phyloP scores from a whole-genome alignment of 805 yeast species.

The Nakazawaea wickerhamii region DNA sequence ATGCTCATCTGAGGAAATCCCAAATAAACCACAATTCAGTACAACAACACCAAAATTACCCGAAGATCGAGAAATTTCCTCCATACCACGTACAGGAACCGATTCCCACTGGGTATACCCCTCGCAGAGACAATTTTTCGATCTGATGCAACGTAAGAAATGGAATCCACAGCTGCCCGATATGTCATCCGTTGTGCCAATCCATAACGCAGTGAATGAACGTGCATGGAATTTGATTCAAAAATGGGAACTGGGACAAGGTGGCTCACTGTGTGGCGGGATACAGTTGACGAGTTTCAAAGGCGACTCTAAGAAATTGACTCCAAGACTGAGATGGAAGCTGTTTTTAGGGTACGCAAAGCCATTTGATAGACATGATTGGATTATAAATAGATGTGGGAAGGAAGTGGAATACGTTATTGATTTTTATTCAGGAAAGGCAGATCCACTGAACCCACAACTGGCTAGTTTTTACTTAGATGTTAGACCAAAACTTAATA shows the following conservation, averaged over 20 bases:
- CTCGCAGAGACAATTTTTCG: constrained; percentile 88
- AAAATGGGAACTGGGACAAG: constrained; percentile 68
- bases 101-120: constrained; percentile 88
- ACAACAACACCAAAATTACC: constrained; percentile 48
- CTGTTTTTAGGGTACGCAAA: constrained; percentile 59
- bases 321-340: constrained; percentile 82
- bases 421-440: constrained; percentile 73
- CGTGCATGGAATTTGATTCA: constrained; percentile 83
- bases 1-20: constrained; percentile 43
- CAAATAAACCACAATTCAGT: constrained; percentile 26
- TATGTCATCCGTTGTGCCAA: constrained; percentile 88
- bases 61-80: constrained; percentile 67
- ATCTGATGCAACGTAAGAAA: constrained; percentile 87
- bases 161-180: constrained; percentile 80
- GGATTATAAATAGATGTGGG: constrained; percentile 87
- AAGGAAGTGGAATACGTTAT: constrained; percentile 80
- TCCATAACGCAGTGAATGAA: constrained; percentile 91
- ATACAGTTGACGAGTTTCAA: constrained; percentile 78
- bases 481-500: constrained; percentile 86
- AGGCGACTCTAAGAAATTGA: constrained; percentile 80
- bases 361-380: constrained; percentile 96
- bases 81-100: constrained; percentile 76
- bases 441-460: constrained; percentile 38
- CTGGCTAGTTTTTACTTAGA: constrained; percentile 70
- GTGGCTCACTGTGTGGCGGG: constrained; percentile 73